A percentile compares a stretch with the other conserved stretches of the same genome.
Conservation (phyloP, 2,329 filamentous ascomycete genomes). For the Orbilia brochopaga region DNA sequence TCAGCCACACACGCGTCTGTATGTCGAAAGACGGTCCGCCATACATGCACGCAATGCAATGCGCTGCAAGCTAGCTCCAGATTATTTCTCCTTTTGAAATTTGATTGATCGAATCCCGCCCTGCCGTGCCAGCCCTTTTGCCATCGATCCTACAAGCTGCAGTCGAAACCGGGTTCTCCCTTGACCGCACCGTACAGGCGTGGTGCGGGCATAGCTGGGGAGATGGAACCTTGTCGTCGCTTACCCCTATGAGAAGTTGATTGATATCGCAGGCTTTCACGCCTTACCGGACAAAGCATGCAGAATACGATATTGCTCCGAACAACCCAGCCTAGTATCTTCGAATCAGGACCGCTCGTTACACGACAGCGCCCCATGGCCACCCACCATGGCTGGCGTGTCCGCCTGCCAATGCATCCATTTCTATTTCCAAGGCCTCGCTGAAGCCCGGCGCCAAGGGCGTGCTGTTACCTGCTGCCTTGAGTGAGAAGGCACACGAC, state of each 20-base stretch:
- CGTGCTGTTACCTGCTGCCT: slow-evolving; percentile 30
- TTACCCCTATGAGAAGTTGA: slow-evolving; percentile 49
- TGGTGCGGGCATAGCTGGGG: slow-evolving; percentile 15
- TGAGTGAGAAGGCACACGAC: slow-evolving; percentile 42
- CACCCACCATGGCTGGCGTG: too few relatives aligned
- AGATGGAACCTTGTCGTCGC: slow-evolving; percentile 34
- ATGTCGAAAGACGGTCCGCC: not conserved
- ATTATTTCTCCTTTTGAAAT: not conserved
- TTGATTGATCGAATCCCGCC: not conserved
- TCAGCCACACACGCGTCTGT: not conserved
- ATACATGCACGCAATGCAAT: not conserved
- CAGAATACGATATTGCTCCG: slow-evolving; percentile 22
- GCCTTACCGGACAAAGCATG: slow-evolving; percentile 35
- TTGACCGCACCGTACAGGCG: slow-evolving; percentile 23
- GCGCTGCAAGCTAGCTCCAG: not conserved
- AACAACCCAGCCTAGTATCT: slow-evolving; percentile 17
- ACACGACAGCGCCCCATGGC: slow-evolving; percentile 8
- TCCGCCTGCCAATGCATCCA: too few relatives aligned
- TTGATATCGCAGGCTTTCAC: slow-evolving; percentile 27
- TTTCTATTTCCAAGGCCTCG: not conserved
- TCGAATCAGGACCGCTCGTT: slow-evolving; percentile 17
- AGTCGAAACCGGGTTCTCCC: slow-evolving; percentile 9
- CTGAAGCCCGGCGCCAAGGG: slow-evolving; percentile 11
- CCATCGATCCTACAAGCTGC: not conserved
- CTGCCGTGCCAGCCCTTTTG: not conserved